Evolutionary conservation across 441 rosid species (phyloP), one percentile per base, ranked within the genome.

Genomic region (Geranium incanum): DNA sequence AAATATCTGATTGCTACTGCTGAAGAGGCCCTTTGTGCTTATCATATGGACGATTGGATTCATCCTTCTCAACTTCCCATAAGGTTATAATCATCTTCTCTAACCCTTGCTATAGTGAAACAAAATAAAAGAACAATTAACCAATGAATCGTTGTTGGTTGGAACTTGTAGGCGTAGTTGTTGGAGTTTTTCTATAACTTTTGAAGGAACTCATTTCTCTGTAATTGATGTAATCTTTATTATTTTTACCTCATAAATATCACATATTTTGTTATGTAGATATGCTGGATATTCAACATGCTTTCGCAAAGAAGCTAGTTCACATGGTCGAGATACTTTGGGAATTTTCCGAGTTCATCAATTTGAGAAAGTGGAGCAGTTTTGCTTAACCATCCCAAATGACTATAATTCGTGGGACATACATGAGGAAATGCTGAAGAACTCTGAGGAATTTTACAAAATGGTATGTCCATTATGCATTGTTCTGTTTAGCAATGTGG

Each of bases 1-100:
- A 92, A 92, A 43, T 94, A 94, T 84, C 96, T 94, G 62, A 94
- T 94, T 74, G 97, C 99, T 70, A 94, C 97, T 59, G 93, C 97
- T 45, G 97, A 92, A 75, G 97, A 94, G 67, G 94, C 97, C 1
- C 88, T 94, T 6, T 90, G 99, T 76, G 86, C 97, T 66, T 88
- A 85, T 74, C 99, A 94, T 79, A 0, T 86, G 52, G 94, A 92
- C 74, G 97, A 92, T 69, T 90, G 99, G 99, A 88, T 94, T 70
- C 96, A 90, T 82, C 97, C 97, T 2, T 73, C 88, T 0, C 87
- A 92, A 77, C 86, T 94, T 69, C 97, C 99, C 36, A 70, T 85
- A 78, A 92, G 91, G 97, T 91, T 67, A 11, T 57, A 37, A 65
- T 23, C 18, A 45, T 33, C 13, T 66, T 43, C 50, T 43, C 11